These are phyloP conservation scores for Rhodomyrtus psidioides DNA, from an alignment of 441 rosid genomes.

Conservation along the genomic window DNA sequence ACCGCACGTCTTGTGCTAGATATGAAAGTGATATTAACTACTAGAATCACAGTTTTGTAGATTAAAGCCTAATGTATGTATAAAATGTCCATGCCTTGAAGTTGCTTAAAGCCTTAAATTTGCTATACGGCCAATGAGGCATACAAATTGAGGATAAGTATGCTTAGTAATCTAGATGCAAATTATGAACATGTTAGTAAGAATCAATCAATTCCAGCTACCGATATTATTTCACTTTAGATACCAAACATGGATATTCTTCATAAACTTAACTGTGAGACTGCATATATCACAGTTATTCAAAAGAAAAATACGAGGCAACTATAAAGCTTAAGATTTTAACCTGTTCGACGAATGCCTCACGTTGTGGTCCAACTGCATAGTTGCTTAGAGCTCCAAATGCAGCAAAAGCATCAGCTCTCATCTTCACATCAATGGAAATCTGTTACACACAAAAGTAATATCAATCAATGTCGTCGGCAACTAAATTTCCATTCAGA, in stretches of 20 bases:
- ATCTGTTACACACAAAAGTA: slow-evolving; percentile 32
- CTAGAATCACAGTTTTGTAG: neutral
- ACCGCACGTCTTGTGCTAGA: neutral
- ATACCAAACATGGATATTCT: neutral
- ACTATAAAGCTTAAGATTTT: neutral
- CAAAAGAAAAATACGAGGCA: neutral
- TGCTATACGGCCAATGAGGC: neutral
- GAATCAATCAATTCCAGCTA: neutral
- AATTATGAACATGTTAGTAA: neutral
- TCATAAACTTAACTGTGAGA: neutral
- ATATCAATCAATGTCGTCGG: neutral
- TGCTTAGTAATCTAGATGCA: neutral
- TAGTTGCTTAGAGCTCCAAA: slow-evolving; percentile 83
- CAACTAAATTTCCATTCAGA: neutral
- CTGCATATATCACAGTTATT: neutral
- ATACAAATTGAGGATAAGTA: neutral
- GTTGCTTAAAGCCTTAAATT: neutral
- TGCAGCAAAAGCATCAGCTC: slow-evolving; percentile 84
- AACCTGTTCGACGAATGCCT: slow-evolving; percentile 93
- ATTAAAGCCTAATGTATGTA: neutral
- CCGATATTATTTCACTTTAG: neutral
- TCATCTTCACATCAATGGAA: slow-evolving; percentile 77
- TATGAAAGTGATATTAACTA: neutral
- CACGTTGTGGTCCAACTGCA: slow-evolving; percentile 60
- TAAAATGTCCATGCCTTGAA: neutral